phyloP scores from a whole-genome alignment of 495 filamentous ascomycete genomes.

The Aspergillus nidulans region DNA sequence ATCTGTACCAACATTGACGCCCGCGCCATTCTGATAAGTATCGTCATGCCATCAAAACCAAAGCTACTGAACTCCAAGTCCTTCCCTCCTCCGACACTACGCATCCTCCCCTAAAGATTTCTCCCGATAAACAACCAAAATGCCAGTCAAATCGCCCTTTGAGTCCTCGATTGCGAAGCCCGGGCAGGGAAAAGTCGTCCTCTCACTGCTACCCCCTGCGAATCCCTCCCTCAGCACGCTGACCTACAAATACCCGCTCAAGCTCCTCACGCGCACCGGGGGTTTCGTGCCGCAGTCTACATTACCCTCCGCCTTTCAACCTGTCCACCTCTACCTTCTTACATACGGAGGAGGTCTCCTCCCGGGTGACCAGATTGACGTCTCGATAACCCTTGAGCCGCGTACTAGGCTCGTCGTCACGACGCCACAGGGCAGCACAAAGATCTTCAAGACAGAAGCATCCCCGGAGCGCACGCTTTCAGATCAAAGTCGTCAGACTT shows the following conservation, averaged over 20 bases:
- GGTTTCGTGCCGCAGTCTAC: slow-evolving; percentile 39
- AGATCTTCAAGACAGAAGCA: slow-evolving; percentile 77
- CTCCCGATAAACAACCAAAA: slow-evolving; percentile 13
- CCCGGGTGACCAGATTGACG: slow-evolving; percentile 73
- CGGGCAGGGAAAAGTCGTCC: slow-evolving; percentile 72
- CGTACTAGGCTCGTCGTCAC: slow-evolving; percentile 72
- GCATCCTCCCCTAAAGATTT: slow-evolving; percentile 1
- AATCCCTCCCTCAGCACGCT: slow-evolving; percentile 68
- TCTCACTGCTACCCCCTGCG: slow-evolving; percentile 65
- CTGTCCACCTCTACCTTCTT: slow-evolving; percentile 74
- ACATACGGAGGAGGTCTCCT: slow-evolving; percentile 95
- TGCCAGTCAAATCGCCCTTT: slow-evolving; percentile 56
- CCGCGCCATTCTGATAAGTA: not conserved
- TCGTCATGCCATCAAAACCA: slow-evolving; percentile 8
- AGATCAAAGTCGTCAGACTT: slow-evolving; percentile 62
- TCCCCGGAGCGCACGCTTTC: slow-evolving; percentile 22
- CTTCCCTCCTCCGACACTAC: not conserved
- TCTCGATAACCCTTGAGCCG: slow-evolving; percentile 60
- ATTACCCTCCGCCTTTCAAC: slow-evolving; percentile 26
- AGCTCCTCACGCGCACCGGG: slow-evolving; percentile 68
- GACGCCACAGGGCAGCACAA: slow-evolving; percentile 87
- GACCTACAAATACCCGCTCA: slow-evolving; percentile 89
- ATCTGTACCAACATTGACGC: not conserved
- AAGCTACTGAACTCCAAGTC: not conserved
- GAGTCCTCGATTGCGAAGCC: slow-evolving; percentile 64